Base-by-base conservation (phyloP, 2,329 filamentous ascomycete species). In the Colletotrichum gloeosporioides region DNA sequence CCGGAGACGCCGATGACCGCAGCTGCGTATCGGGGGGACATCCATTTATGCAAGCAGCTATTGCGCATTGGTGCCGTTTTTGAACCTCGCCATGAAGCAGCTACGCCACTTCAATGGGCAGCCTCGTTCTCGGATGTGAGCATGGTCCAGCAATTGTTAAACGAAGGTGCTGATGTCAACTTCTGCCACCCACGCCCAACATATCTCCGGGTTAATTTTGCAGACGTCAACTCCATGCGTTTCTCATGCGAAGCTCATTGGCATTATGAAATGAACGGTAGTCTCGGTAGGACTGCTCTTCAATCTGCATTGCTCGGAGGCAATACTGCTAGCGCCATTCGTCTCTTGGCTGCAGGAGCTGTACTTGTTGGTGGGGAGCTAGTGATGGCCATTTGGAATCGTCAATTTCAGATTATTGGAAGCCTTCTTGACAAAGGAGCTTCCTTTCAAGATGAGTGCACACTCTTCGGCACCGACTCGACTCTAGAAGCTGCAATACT, bases 241-340 rank as follows among this genome's bases (percentile, higher is more conserved):
- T 22, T 22, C 22, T 22, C 22, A 22, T 22, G 22, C 22, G 22
- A 22, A 22, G 22, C 22, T 22, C 22, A 22, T 22, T 22, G 22
- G 22, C 22, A 22, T 22, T 22, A 22, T 22, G 22, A 22, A 22
- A 22, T 22, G 22, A 22, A 22, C 22, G 39, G 62, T 8, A 25
- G 7, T 4, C 7, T 73, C 4, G 71, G 71, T 0, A 34, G 5
- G 15, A 74, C 71, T 1, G 22, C 66, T 1, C 16, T 74, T 4
- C 71, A 74, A 8, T 31, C 71, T 15, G 71, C 65, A 2, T 12
- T 73, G 4, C 25, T 55, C 4, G 66, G 57, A 3, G 8, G 9
- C 1, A 69, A 22, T 0, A 2, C 32, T 1, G 25, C 39, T 1
- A 55, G 12, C 0, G 27, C 25, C 1, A 0, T 57, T 1, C 15